These are phyloP conservation scores for Fraxinus angustifolia DNA, from an alignment of 305 asterid species.

Conservation along the genomic window DNA sequence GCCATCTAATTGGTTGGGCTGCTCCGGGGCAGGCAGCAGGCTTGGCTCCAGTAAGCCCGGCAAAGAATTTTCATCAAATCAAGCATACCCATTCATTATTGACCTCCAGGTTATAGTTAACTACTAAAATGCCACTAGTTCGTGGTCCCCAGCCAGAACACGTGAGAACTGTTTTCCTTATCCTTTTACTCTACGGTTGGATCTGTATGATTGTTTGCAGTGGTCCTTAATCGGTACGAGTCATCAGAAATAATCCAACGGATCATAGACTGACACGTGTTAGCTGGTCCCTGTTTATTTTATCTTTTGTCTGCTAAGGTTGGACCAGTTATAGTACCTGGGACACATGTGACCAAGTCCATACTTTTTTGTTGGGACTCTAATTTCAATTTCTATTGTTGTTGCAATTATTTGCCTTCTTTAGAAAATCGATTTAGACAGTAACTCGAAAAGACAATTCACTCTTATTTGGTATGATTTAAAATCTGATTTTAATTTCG, in stretches of 20 bases:
- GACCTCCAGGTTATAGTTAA: background rate
- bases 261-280: background rate
- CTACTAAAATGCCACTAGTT: background rate
- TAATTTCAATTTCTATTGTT: background rate
- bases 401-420: background rate
- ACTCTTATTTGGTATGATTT: no score
- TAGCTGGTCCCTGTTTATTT: background rate
- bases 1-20: conserved; percentile 51
- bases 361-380: background rate
- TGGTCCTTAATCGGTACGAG: background rate
- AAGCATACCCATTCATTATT: background rate
- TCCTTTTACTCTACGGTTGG: background rate
- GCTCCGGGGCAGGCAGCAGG: conserved; percentile 48
- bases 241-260: background rate
- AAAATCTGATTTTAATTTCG: no score
- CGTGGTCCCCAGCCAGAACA: background rate
- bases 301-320: background rate
- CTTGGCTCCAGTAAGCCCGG: conserved; percentile 1
- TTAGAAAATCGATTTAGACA: background rate
- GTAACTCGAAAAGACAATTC: background rate
- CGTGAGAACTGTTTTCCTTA: background rate
- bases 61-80: conserved; percentile 16
- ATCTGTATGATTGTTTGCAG: background rate
- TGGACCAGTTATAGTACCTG: background rate
- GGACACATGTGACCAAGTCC: background rate